Percentiles rank a stretch among this genome's conserved stretches.
These are phyloP conservation scores for Chalciporus sphaerocephalus DNA, from an alignment of 768 basidiomycete genomes.

Conservation along the genomic window DNA sequence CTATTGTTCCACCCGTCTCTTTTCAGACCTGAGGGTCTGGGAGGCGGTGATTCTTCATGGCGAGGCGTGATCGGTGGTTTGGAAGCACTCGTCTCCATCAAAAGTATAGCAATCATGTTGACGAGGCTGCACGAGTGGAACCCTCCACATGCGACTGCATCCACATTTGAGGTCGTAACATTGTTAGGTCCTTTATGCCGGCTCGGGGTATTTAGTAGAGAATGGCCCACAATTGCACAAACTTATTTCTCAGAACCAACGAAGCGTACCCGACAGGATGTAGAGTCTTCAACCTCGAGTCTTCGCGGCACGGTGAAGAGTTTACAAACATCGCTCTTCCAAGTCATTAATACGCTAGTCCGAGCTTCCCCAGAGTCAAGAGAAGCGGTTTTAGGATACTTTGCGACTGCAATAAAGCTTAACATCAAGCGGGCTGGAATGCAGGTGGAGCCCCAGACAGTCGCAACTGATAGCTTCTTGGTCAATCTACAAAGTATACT, in stretches of 20 bases:
- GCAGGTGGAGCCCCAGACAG: constrained; percentile 84
- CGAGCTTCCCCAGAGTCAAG: constrained; percentile 73
- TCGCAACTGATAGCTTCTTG: constrained; percentile 91
- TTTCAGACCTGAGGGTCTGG: constrained; percentile 62
- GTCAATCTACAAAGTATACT: constrained; percentile 82
- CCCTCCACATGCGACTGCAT: constrained; percentile 52
- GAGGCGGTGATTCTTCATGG: constrained; percentile 77
- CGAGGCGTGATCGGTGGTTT: constrained; percentile 79
- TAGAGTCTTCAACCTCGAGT: constrained; percentile 80
- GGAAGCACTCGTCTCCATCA: constrained; percentile 74
- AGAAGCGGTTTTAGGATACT: constrained; percentile 80
- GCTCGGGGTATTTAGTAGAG: constrained; percentile 79
- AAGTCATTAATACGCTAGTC: constrained; percentile 84
- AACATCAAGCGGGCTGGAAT: constrained; percentile 89
- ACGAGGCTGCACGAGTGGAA: constrained; percentile 73
- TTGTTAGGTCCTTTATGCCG: constrained; percentile 83
- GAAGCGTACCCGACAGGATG: constrained; percentile 65
- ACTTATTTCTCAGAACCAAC: constrained; percentile 85
- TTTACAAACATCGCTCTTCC: constrained; percentile 79
- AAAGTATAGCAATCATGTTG: constrained; percentile 79
- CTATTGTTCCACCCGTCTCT: constrained; percentile 64
- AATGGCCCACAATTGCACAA: constrained; percentile 80
- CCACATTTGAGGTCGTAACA: constrained; percentile 59
- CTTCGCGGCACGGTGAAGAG: constrained; percentile 82
- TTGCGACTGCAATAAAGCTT: constrained; percentile 65